Evolutionary conservation across 176 grass and related monocot genomes (phyloP), one percentile per base, ranked within the genome.

Genomic region (Musa acuminata): DNA sequence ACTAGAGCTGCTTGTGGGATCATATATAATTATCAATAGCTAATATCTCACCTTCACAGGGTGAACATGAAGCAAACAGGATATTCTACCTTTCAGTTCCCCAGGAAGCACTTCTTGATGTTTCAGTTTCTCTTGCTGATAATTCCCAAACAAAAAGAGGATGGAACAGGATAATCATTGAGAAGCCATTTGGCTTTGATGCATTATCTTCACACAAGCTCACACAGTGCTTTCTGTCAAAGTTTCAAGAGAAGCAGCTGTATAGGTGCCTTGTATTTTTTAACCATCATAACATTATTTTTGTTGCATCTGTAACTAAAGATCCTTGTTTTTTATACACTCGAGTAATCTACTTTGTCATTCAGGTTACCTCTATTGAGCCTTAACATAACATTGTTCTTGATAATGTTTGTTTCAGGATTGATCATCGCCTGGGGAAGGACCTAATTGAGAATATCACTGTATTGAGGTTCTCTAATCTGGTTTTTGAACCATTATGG

Each of bases 71-170:
- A 75, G 89, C 82, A 78, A 97, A 97, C 79, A 83, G 93, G 69
- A 97, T 92, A 87, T 92, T 97, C 73, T 97, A 97, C 83, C 90
- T 97, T 83, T 84, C 93, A 72, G 90, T 97, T 82, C 93, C 90
- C 79, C 93, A 97, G 83, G 90, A 90, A 76, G 85, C 85, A 57
- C 85, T 97, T 81, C 85, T 92, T 81, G 93, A 97, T 86, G 93
- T 92, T 67, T 85, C 90, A 81, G 75, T 83, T 55, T 75, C 90
- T 78, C 77, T 97, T 59, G 87, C 93, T 83, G 83, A 90, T 65
- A 60, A 59, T 78, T 83, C 83, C 69, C 87, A 92, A 48, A 83
- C 83, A 53, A 90, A 85, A 62, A 70, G 68, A 84, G 90, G 90
- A 9, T 97, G 93, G 93, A 97, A 97, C 82, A 90, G 93, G 77